Percentiles rank a stretch among this genome's conserved stretches.
phyloP scores from a whole-genome alignment of 345 rosid species.

The Eucalyptus globulus region DNA sequence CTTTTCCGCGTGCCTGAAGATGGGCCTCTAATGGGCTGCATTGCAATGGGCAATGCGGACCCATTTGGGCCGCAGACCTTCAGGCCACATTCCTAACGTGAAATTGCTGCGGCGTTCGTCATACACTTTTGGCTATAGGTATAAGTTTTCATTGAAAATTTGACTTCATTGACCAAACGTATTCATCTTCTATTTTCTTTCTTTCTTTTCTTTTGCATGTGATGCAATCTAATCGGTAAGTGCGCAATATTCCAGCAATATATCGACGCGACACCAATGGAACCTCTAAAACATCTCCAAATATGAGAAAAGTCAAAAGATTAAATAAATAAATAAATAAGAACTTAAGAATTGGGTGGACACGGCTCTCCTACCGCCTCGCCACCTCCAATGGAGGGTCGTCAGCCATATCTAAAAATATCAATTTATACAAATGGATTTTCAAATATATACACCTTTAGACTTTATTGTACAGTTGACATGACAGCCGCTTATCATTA shows the following conservation, averaged over 20 bases:
- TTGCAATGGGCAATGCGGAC: background rate
- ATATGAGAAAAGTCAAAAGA: background rate
- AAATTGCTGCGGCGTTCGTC: background rate
- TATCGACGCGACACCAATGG: background rate
- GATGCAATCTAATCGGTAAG: background rate
- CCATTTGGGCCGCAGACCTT: background rate
- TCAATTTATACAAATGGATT: background rate
- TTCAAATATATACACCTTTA: background rate
- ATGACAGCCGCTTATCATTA: fast-evolving
- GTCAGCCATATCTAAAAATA: background rate
- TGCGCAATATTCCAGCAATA: background rate
- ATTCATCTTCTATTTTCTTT: background rate
- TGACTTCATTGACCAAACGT: background rate
- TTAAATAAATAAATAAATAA: background rate
- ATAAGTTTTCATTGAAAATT: background rate
- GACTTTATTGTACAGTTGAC: background rate
- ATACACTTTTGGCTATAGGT: background rate
- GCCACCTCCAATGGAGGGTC: background rate
- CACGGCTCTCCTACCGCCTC: too few species aligned
- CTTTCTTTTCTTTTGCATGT: background rate
- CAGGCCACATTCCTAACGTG: background rate
- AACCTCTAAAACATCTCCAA: background rate
- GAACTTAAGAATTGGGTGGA: background rate
- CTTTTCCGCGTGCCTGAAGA: background rate
- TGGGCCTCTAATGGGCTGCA: background rate